Evolutionary conservation across 208 protist genomes (phyloP), one percentile per base, ranked within the genome.

Genomic region (Acanthamoeba castellanii): DNA sequence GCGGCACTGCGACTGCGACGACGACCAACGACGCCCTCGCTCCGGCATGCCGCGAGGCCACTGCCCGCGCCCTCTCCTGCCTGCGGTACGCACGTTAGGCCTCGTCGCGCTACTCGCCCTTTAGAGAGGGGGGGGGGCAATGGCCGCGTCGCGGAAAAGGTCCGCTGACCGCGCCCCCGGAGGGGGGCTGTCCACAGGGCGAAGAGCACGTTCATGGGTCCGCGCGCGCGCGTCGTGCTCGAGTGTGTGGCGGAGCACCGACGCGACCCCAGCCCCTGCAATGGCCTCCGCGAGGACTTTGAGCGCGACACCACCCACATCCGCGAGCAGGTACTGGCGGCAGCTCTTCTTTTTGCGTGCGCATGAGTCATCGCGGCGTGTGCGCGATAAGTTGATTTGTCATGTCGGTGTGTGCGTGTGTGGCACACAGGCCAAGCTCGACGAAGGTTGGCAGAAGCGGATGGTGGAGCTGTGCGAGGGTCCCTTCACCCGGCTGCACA

Each of bases 151-250:
- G n/a, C n/a, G 37, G 3, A 42, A 42, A 42, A 42, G 37, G 37
- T 42, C 37, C 37, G 37, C 37, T 42, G n/a, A n/a, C n/a, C n/a
- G n/a, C n/a, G n/a, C n/a, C n/a, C n/a, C n/a, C n/a, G n/a, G n/a
- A n/a, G n/a, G n/a, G n/a, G n/a, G n/a, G n/a, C n/a, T n/a, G n/a
- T n/a, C n/a, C n/a, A n/a, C n/a, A n/a, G n/a, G n/a, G n/a, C n/a
- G n/a, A 78, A 47, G 25, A 78, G 70, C 70, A 78, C 70, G 70
- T 78, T 78, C 70, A 18, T 78, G 70, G 70, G 70, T 11, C 61
- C 22, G 25, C 70, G 70, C 9, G 70, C 34, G 30, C 70, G 70
- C 8, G 70, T 78, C 8, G 70, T 78, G 30, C 13, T 78, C 20
- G 70, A 78, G 16, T 78, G 70, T n/a, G 16, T 78, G 16, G 34